phyloP scores from a whole-genome alignment of 192 early-diverging fungal species.

The Entrophospora sp. region DNA sequence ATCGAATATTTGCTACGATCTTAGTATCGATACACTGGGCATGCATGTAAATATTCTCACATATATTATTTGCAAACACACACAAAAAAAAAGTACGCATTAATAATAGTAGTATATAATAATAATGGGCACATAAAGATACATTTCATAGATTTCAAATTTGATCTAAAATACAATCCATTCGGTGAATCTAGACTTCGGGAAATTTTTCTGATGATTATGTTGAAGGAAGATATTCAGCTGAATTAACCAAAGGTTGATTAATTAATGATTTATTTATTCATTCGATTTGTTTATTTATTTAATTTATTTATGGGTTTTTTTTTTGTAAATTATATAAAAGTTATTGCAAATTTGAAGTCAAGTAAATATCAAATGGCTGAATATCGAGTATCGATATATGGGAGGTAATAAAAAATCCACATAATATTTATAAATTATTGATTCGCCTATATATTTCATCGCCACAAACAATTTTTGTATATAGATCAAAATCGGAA shows the following conservation, averaged over 20 bases:
- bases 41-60: conserved; percentile 75
- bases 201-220: conserved; percentile 94
- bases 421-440: no score
- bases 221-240: conserved; percentile 77
- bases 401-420: conserved; percentile 75
- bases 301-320: not conserved
- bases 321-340: conserved; percentile 34
- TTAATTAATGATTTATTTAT: not conserved
- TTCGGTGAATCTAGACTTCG: conserved; percentile 88
- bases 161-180: conserved; percentile 95
- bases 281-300: not conserved
- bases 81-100: no score
- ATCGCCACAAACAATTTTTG: no score
- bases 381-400: conserved; percentile 91
- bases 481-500: conserved; percentile 37
- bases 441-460: no score
- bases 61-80: no score
- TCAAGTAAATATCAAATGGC: conserved; percentile 91
- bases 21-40: conserved; percentile 90
- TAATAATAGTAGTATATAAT: no score
- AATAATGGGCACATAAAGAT: conserved; percentile 75
- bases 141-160: conserved; percentile 94
- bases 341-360: conserved; percentile 84
- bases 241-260: conserved; percentile 80
- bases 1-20: conserved; percentile 83